These are phyloP conservation scores for Trifolium pratense DNA, from an alignment of 306 rosid species.

Conservation along the genomic window DNA sequence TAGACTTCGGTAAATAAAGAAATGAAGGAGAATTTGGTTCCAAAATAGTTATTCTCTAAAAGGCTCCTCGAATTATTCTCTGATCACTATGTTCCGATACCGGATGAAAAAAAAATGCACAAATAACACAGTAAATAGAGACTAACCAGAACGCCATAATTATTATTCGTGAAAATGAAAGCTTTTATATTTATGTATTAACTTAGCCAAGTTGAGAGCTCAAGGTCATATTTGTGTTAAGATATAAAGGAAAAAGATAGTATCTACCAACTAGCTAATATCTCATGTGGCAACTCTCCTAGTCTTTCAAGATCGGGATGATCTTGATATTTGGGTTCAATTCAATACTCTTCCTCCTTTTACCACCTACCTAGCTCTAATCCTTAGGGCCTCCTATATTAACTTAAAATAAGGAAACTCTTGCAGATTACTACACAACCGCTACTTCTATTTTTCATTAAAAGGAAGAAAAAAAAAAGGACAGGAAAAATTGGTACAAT, in stretches of 20 bases:
- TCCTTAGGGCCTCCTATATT: constrained; percentile 13
- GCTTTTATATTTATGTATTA: neutral
- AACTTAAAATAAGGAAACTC: constrained; percentile 17
- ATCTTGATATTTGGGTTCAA: constrained; percentile 10
- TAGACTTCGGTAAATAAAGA: constrained; percentile 13
- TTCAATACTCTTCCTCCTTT: neutral
- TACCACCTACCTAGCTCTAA: neutral
- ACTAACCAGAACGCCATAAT: constrained; percentile 11
- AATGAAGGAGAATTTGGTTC: constrained; percentile 20
- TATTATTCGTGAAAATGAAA: constrained; percentile 21
- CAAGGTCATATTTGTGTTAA: constrained; percentile 14
- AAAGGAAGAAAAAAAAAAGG: neutral
- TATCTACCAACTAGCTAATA: constrained; percentile 17
- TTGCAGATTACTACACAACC: constrained; percentile 8
- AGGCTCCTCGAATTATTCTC: neutral
- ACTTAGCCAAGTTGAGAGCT: constrained; percentile 13
- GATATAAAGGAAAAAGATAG: constrained; percentile 9
- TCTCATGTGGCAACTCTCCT: constrained; percentile 3
- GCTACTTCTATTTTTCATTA: neutral
- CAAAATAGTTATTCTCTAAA: neutral
- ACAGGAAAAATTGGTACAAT: constrained; percentile 4
- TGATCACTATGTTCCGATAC: neutral
- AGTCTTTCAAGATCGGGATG: neutral
- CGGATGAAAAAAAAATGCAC: neutral
- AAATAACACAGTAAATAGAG: constrained; percentile 12